Base-by-base conservation (phyloP, 1,139 yeast genomes). In the Zygosaccharomyces pseudobailii region DNA sequence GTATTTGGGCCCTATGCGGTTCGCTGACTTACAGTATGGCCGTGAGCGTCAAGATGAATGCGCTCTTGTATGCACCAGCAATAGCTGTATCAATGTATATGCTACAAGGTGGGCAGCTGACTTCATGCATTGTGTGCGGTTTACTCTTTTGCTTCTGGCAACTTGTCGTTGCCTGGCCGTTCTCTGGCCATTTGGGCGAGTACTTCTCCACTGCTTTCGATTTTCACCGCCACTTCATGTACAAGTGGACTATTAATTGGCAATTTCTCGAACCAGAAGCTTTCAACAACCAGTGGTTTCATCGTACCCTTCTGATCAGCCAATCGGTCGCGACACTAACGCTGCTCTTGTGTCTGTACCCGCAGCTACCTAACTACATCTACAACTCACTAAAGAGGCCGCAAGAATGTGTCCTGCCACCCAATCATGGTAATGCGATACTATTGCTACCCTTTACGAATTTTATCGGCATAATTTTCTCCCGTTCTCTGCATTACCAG, bases 211-310 rank as follows among this genome's bases (percentile, higher is more conserved):
- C 78, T 21, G 96, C 97, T 0, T 90, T 88, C 64, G 78, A 90
- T 61, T 87, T 90, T 60, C 70, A 75, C 17, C 72, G 97, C 48
- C 75, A 77, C 46, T 90, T 90, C 62, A 63, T 87, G 56, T 86
- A 81, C 66, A 71, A 84, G 64, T 90, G 97, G 97, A 85, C 96
- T 0, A 90, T 90, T 36, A 90, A 90, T 62, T 90, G 97, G 97
- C 79, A 80, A 53, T 87, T 88, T 60, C 55, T 90, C 0, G 69
- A 76, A 4, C 90, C 85, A 55, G 76, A 75, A 0, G 61, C 70
- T 0, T 90, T 90, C 62, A 61, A 70, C 23, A 74, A 82, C 36
- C 64, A 65, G 1, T 48, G 55, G 4, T 90, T 90, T 66, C 82
- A 87, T 45, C 63, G 62, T 6, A 49, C 68, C 0, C 70, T 90